phyloP scores from a whole-genome alignment of 257 asterid species.

The Capsicum rhomboideum region DNA sequence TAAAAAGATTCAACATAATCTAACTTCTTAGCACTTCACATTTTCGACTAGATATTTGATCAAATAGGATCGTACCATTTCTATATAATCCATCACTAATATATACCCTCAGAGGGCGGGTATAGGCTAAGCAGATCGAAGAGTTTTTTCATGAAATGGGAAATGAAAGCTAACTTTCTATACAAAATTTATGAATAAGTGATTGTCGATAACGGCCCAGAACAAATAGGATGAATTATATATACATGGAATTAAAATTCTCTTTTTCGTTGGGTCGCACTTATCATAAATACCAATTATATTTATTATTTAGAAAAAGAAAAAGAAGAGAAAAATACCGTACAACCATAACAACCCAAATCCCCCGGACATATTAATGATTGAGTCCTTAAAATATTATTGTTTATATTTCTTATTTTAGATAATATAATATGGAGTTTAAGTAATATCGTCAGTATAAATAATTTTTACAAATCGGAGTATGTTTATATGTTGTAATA shows the following conservation, averaged over 20 bases:
- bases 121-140: neutral
- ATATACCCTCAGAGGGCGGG: too few species aligned
- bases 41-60: neutral
- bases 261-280: conserved; percentile 1
- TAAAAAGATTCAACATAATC: too few species aligned
- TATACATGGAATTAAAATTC: neutral
- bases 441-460: neutral
- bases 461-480: neutral
- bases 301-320: neutral
- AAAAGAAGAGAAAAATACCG: neutral
- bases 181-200: neutral
- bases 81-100: too few species aligned
- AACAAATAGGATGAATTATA: too few species aligned
- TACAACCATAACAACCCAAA: neutral
- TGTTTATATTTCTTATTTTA: neutral
- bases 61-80: neutral
- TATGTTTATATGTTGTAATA: neutral
- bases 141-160: too few species aligned
- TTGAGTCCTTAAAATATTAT: neutral
- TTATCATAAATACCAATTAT: neutral
- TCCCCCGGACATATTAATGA: neutral
- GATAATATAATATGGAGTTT: neutral
- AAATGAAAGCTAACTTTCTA: neutral
- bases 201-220: too few species aligned
- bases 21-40: too few species aligned